These are phyloP conservation scores for Trichosporon coremiiforme DNA, from an alignment of 1,284 basidiomycete species.

Conservation along the genomic window DNA sequence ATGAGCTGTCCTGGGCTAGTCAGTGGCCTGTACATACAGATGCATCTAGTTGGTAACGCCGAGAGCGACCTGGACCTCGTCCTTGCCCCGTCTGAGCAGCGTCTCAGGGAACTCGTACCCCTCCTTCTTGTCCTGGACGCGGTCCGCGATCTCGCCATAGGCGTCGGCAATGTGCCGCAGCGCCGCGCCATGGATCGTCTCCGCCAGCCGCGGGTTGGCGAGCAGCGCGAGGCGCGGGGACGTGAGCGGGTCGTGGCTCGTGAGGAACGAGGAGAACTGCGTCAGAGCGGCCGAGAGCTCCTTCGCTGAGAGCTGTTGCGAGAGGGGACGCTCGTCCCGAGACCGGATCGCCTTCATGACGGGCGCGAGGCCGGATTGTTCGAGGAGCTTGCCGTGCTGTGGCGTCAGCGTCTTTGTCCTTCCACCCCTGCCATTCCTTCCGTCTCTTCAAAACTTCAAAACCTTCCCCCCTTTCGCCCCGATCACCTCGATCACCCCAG, in stretches of 20 bases:
- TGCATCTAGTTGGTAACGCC: conserved; percentile 42
- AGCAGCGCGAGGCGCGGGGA: conserved; percentile 72
- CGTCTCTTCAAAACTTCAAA: no score
- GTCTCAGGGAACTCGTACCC: conserved; percentile 85
- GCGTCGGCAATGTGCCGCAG: conserved; percentile 67
- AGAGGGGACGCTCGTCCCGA: conserved; percentile 64
- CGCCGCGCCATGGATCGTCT: conserved; percentile 71
- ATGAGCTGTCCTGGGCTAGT: background rate
- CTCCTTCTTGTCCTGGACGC: conserved; percentile 72
- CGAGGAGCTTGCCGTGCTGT: conserved; percentile 72
- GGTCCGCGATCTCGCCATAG: conserved; percentile 71
- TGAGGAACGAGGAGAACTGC: conserved; percentile 57
- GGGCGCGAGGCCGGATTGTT: conserved; percentile 71
- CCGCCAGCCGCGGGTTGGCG: conserved; percentile 67
- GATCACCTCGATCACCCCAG: no score
- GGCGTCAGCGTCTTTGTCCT: background rate
- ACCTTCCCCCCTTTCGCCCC: no score
- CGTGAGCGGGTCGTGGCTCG: conserved; percentile 56
- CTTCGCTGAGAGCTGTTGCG: conserved; percentile 53
- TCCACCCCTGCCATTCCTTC: no score
- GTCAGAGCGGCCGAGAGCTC: conserved; percentile 47
- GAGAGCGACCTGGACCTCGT: conserved; percentile 59
- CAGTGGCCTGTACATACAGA: background rate
- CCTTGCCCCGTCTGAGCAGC: conserved; percentile 68
- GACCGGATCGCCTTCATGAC: conserved; percentile 65